These are phyloP conservation scores for Acacia acuminata DNA, from an alignment of 306 rosid species.

Conservation along the genomic window DNA sequence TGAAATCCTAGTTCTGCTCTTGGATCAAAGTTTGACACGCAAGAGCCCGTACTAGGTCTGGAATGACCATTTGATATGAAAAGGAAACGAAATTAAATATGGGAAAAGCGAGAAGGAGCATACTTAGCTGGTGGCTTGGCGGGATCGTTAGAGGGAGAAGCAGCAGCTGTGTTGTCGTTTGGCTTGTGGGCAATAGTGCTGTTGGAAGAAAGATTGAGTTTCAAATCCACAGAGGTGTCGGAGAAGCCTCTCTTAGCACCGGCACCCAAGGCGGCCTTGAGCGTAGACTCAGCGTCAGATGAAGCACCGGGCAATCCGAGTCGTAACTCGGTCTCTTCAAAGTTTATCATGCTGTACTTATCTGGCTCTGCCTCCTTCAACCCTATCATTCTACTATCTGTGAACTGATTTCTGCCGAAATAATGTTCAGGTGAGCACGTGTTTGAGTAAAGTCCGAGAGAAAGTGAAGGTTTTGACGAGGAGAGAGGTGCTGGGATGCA, in stretches of 20 bases:
- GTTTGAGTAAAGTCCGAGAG: background rate
- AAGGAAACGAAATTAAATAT: background rate
- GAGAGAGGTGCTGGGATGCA: background rate
- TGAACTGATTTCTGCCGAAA: no score
- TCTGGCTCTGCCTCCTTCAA: conserved; percentile 18
- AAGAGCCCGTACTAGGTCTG: background rate
- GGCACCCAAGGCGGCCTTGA: background rate
- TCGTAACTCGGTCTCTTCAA: conserved; percentile 81
- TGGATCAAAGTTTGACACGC: background rate
- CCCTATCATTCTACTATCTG: conserved; percentile 14
- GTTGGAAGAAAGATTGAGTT: conserved; percentile 78
- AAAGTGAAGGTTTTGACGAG: background rate
- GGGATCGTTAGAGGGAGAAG: conserved; percentile 37
- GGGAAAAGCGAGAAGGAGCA: conserved; percentile 6
- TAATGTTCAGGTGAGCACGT: background rate
- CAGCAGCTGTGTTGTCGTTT: conserved; percentile 31
- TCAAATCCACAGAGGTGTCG: conserved; percentile 60
- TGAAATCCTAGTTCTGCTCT: background rate
- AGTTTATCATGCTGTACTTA: conserved; percentile 54
- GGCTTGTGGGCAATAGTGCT: background rate
- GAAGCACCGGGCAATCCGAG: conserved; percentile 77
- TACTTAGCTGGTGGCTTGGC: conserved; percentile 69
- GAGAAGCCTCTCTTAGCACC: conserved; percentile 82
- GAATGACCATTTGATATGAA: background rate
- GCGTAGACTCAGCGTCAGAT: conserved; percentile 14